phyloP scores from a whole-genome alignment of 2,329 filamentous ascomycete genomes.

The Fusarium ambrosium region DNA sequence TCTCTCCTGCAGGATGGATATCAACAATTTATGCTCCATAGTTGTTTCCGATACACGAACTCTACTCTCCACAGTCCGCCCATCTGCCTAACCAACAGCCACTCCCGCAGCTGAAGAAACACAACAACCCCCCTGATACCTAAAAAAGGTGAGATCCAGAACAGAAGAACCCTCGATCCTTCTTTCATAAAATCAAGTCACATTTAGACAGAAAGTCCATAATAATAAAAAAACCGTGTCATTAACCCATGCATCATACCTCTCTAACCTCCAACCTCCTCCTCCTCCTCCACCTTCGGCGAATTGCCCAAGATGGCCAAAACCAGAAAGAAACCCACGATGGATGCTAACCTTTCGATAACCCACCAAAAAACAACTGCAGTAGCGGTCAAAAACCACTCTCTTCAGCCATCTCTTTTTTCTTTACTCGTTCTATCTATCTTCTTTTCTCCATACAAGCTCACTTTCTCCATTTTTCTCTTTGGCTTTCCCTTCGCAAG shows the following conservation, averaged over 20 bases:
- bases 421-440: neutral
- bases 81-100: conserved; percentile 20
- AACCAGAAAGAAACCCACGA: conserved; percentile 7
- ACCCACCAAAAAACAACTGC: conserved; percentile 28
- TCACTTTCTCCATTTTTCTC: neutral
- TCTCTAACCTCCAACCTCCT: neutral
- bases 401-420: conserved; percentile 20
- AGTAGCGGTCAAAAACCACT: neutral
- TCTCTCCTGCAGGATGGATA: neutral
- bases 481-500: conserved; percentile 31
- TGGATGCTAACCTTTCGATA: conserved; percentile 22
- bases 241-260: neutral
- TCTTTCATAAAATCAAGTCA: neutral
- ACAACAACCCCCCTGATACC: neutral
- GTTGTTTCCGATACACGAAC: conserved; percentile 21
- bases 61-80: conserved; percentile 26
- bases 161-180: neutral
- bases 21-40: conserved; percentile 9
- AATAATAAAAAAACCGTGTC: neutral
- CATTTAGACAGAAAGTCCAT: neutral
- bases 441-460: neutral
- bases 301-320: conserved; percentile 17
- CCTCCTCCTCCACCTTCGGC: conserved; percentile 8
- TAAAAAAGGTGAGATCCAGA: neutral
- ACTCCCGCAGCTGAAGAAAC: conserved; percentile 22